These are phyloP conservation scores for Cylindrotheca closterium DNA, from an alignment of 108 stramenopile species.

Conservation along the genomic window DNA sequence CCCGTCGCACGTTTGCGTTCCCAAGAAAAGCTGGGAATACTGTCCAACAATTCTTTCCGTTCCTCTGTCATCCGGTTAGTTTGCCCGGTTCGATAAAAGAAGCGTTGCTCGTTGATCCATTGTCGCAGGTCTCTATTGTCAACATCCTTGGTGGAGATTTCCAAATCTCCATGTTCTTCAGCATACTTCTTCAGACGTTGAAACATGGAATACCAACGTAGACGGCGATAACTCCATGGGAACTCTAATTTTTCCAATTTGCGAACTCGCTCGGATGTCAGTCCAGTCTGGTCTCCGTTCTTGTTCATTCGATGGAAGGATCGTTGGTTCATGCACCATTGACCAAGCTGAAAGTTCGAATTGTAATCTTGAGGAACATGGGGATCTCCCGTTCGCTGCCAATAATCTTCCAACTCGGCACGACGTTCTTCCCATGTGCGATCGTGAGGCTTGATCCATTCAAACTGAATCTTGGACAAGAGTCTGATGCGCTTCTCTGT, in stretches of 20 bases:
- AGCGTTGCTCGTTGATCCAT: conserved; percentile 52
- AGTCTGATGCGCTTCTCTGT: conserved; percentile 30
- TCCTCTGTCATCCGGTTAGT: conserved; percentile 28
- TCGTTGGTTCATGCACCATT: conserved; percentile 59
- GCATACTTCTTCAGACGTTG: conserved; percentile 34
- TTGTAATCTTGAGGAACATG: conserved; percentile 53
- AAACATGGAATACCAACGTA: conserved; percentile 41
- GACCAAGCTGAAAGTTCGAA: conserved; percentile 34
- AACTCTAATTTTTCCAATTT: conserved; percentile 48
- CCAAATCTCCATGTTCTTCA: conserved; percentile 34
- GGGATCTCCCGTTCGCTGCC: conserved; percentile 16
- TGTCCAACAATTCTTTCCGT: conserved; percentile 34
- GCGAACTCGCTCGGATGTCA: conserved; percentile 37
- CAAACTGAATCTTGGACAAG: conserved; percentile 32
- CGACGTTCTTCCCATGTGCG: conserved; percentile 33
- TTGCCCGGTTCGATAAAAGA: conserved; percentile 31
- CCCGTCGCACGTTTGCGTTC: conserved; percentile 13
- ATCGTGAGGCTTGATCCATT: conserved; percentile 18
- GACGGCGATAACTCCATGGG: conserved; percentile 33
- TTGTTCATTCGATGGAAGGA: conserved; percentile 31
- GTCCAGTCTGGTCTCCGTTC: conserved; percentile 4
- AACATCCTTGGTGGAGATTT: conserved; percentile 27
- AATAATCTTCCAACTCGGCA: conserved; percentile 31
- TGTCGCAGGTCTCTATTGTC: conserved; percentile 35
- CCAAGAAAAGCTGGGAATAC: conserved; percentile 50